Evolutionary conservation across 306 rosid species (phyloP).

Genomic region (Casuarina cunninghamiana): DNA sequence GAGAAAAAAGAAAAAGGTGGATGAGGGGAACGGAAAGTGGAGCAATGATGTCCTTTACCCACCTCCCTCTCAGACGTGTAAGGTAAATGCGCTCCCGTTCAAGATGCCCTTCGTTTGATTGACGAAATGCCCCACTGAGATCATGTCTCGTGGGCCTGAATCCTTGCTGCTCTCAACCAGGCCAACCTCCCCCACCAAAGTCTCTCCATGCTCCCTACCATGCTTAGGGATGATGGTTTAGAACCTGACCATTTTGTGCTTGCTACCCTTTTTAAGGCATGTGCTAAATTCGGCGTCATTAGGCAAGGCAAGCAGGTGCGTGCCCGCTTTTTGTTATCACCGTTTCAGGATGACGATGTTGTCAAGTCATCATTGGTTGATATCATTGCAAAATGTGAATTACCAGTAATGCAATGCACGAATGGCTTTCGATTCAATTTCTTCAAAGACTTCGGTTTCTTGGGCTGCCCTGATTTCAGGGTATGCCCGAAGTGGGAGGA

Average conservation of each 20-base stretch:
- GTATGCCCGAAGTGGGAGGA: constrained; percentile 67
- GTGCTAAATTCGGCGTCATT: constrained; percentile 46
- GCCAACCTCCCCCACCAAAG: constrained; percentile 30
- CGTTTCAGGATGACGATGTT: constrained; percentile 58
- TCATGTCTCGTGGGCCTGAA: constrained; percentile 70
- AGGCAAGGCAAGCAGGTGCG: constrained; percentile 69
- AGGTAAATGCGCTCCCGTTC: constrained; percentile 59
- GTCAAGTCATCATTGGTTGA: constrained; percentile 81
- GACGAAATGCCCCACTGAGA: constrained; percentile 66
- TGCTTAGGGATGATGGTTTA: constrained; percentile 37
- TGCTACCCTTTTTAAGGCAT: constrained; percentile 66
- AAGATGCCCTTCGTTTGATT: constrained; percentile 60
- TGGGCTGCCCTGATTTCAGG: constrained; percentile 83
- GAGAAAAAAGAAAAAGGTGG: not conserved
- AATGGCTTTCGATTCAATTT: constrained; percentile 59
- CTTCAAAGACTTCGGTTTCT: constrained; percentile 44
- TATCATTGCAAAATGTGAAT: constrained; percentile 72
- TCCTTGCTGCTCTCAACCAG: constrained; percentile 75
- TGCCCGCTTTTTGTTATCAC: constrained; percentile 55
- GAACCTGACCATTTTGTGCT: constrained; percentile 80
- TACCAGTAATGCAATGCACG: constrained; percentile 47
- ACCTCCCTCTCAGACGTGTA: constrained; percentile 60
- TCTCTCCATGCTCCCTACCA: constrained; percentile 26
- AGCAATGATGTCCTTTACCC: constrained; percentile 44
- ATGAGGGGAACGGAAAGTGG: not conserved